These are phyloP conservation scores for Calonectria ilicicola DNA, from an alignment of 2,329 filamentous ascomycete species.

Conservation along the genomic window DNA sequence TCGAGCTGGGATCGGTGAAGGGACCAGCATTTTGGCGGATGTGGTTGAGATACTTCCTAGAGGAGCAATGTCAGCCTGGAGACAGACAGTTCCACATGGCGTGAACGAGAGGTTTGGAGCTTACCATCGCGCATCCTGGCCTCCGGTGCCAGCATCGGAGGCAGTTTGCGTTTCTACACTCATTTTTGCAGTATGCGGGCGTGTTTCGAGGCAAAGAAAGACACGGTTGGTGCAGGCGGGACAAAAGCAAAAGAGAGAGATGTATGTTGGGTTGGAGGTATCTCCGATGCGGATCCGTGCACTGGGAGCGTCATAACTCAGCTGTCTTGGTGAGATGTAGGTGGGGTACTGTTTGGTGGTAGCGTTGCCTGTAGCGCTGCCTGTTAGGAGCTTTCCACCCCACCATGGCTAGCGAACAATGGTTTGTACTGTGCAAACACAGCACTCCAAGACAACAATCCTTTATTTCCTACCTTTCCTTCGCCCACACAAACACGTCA, in stretches of 20 bases:
- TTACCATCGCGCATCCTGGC: constrained; percentile 52
- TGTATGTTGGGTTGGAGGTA: background rate
- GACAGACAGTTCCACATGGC: constrained; percentile 8
- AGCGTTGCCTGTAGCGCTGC: constrained; percentile 14
- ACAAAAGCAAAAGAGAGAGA: constrained; percentile 7
- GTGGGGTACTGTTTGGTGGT: constrained; percentile 43
- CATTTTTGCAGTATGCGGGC: constrained; percentile 34
- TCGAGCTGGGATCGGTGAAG: constrained; percentile 77
- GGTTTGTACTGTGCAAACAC: background rate
- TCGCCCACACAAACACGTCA: background rate
- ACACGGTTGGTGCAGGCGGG: background rate
- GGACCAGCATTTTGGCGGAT: constrained; percentile 83
- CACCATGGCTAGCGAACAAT: background rate
- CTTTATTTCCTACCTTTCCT: too few relatives aligned
- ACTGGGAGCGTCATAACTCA: constrained; percentile 34
- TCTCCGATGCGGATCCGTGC: constrained; percentile 35
- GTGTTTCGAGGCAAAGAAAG: background rate
- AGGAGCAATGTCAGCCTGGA: constrained; percentile 29
- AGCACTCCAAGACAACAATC: background rate
- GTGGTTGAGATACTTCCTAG: constrained; percentile 85
- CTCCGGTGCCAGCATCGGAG: constrained; percentile 19
- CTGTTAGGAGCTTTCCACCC: constrained; percentile 12
- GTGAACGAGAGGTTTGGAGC: background rate
- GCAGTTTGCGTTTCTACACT: constrained; percentile 35
- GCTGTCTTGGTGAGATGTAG: constrained; percentile 48